Base-by-base conservation (phyloP, 108 stramenopile species). In the Cylindrotheca fusiformis region DNA sequence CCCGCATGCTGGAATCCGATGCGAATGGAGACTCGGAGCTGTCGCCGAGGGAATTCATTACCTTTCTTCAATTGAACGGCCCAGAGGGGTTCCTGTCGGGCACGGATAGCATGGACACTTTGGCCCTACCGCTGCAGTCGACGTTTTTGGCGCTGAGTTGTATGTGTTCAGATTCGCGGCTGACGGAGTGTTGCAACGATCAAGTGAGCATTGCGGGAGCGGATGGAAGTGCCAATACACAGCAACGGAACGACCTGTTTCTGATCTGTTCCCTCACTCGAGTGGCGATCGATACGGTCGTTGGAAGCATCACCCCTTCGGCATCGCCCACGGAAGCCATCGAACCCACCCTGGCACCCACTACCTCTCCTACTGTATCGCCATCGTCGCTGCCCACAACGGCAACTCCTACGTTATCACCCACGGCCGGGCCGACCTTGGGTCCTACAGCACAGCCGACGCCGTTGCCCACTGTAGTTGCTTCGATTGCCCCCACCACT, bases 81-180 rank as follows among this genome's bases (percentile, higher is more conserved):
- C 75, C 78, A 25, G 4, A 36, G 29, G 78, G 63, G 14, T 69
- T 69, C 31, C n/a, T 68, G 10, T 45, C 51, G 0, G 50, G 45
- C 55, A 55, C 25, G 0, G 54, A 60, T 10, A n/a, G 8, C 44
- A 75, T 63, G 32, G 31, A 60, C 2, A 68, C 76, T 17, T 52
- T 83, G 59, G 68, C 77, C 12, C 52, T 68, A 51, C 36, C 27
- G 21, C 32, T 63, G 26, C 31, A 20, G 33, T 49, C 55, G 23
- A 71, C 60, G 52, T 80, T 84, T 55, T 24, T 62, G 0, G 52
- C 50, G 21, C 45, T 78, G 65, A 55, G 78, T 14, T 84, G 79
- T 55, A 49, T 84, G 25, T 84, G 83, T 67, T 49, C 36, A 6
- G 36, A 41, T 14, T 41, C 36, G 36, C 14, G 10, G 10, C 36